These are phyloP conservation scores for Oenanthe javanica DNA, from an alignment of 140 eudicot species.

Conservation along the genomic window DNA sequence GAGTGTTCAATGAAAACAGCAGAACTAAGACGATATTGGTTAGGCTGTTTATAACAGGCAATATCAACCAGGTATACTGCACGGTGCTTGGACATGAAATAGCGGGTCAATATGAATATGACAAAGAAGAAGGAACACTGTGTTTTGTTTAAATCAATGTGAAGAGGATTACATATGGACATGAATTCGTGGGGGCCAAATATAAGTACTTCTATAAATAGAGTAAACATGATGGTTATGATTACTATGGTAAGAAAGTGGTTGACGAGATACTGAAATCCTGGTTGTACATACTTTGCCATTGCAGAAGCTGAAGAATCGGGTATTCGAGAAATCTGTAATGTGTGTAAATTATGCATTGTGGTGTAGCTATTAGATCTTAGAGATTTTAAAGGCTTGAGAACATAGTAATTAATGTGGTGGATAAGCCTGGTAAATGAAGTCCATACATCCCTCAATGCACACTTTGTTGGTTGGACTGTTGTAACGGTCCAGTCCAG, in stretches of 20 bases:
- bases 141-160: background rate
- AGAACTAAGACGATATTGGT: background rate
- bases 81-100: constrained; percentile 4
- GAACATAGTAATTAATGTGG: background rate
- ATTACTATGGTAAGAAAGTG: constrained; percentile 3
- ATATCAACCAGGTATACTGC: background rate
- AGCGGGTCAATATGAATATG: background rate
- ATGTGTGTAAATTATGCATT: background rate
- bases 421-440: background rate
- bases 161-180: background rate
- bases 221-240: background rate
- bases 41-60: constrained; percentile 1
- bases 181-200: background rate
- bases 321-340: background rate
- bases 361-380: background rate
- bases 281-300: background rate
- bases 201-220: background rate
- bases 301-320: too few species aligned
- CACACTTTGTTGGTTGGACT: constrained; percentile 4
- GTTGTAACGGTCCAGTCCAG: background rate
- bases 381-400: background rate
- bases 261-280: constrained; percentile 1
- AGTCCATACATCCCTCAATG: background rate
- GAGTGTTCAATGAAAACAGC: constrained; percentile 5
- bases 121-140: background rate